Conservation (phyloP, 371 early-diverging fungal genomes). For the Mucor racemosus region DNA sequence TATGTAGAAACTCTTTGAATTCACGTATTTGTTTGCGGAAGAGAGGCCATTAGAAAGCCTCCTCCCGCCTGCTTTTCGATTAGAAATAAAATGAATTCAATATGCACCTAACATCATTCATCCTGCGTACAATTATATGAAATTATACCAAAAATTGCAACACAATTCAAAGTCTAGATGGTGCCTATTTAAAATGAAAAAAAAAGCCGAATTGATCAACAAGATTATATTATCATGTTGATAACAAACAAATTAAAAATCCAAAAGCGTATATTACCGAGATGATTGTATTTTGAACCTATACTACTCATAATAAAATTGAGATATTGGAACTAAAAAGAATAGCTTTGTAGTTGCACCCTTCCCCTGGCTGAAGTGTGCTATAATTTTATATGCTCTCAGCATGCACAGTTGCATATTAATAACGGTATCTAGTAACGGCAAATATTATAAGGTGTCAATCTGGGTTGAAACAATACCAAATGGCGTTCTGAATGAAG, state of each 20-base stretch:
- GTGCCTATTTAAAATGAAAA: neutral
- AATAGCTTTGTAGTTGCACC: neutral
- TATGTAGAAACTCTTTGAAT: too few species aligned
- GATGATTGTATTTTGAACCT: neutral
- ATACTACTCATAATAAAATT: too few species aligned
- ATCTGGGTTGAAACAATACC: neutral
- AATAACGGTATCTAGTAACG: neutral
- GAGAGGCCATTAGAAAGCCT: neutral
- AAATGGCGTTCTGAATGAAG: neutral
- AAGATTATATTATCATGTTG: neutral
- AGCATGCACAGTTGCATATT: neutral
- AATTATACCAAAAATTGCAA: neutral
- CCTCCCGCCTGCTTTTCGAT: neutral
- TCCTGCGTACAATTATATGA: neutral
- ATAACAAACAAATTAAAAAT: neutral
- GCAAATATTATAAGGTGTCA: neutral
- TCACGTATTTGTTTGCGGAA: too few species aligned
- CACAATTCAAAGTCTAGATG: neutral
- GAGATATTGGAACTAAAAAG: too few species aligned
- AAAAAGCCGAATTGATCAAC: neutral
- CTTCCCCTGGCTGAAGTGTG: neutral
- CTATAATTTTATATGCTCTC: neutral
- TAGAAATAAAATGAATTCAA: neutral
- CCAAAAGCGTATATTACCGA: neutral
- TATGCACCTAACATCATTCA: constrained; percentile 1